These are phyloP conservation scores for Microthlaspi erraticum DNA, from an alignment of 345 rosid genomes.

Conservation along the genomic window DNA sequence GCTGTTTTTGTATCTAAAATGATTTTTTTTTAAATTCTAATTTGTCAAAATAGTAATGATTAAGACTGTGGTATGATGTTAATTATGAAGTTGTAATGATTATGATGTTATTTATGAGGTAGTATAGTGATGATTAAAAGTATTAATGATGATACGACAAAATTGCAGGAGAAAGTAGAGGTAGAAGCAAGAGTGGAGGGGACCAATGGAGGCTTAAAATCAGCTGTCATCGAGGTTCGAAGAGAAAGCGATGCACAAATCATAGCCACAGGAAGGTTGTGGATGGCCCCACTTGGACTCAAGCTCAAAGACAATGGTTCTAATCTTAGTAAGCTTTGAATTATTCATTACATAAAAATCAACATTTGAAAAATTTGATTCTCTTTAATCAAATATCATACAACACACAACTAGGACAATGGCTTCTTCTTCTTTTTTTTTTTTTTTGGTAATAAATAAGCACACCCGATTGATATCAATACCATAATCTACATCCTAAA, in stretches of 20 bases:
- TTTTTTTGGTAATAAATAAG: constrained; percentile 18
- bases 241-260: constrained; percentile 47
- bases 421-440: neutral
- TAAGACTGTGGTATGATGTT: too few relatives aligned
- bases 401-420: constrained; percentile 22
- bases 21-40: too few relatives aligned
- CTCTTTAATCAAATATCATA: constrained; percentile 19
- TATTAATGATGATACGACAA: too few relatives aligned
- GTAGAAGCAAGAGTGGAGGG: constrained; percentile 62
- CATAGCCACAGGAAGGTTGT: constrained; percentile 63
- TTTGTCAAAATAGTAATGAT: too few relatives aligned
- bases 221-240: constrained; percentile 52
- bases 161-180: constrained; percentile 67
- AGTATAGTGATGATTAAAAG: too few relatives aligned
- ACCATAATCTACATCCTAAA: constrained; percentile 38
- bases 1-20: neutral
- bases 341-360: constrained; percentile 5
- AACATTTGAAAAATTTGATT: constrained; percentile 27
- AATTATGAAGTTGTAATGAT: too few relatives aligned
- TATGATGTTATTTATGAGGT: too few relatives aligned
- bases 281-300: constrained; percentile 53
- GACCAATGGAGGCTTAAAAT: constrained; percentile 49
- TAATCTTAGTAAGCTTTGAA: constrained; percentile 52
- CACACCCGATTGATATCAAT: constrained; percentile 16
- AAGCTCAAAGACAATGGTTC: neutral